These are phyloP conservation scores for Tolypocladium tundrense DNA, from an alignment of 2,329 filamentous ascomycete genomes.

Conservation along the genomic window DNA sequence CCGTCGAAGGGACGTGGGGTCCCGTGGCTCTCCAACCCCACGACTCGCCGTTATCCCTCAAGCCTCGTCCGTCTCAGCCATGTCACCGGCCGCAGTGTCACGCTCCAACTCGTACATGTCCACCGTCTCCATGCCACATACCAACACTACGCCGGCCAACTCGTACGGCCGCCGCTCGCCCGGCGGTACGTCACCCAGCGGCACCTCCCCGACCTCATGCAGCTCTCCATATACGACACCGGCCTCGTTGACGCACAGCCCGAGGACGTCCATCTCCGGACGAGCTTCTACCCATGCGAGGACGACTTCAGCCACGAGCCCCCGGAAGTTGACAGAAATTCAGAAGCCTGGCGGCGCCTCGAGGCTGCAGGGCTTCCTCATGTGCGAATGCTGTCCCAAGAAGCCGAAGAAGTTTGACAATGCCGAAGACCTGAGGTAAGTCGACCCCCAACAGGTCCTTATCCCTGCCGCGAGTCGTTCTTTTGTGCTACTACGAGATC, in stretches of 20 bases:
- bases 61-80: constrained; percentile 30
- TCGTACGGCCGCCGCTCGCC: constrained; percentile 38
- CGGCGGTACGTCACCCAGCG: constrained; percentile 33
- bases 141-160: constrained; percentile 31
- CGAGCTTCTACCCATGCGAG: constrained; percentile 32
- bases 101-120: constrained; percentile 39
- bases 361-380: constrained; percentile 44
- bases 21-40: constrained; percentile 42
- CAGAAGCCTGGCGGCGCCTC: constrained; percentile 31
- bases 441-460: background rate
- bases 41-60: constrained; percentile 37
- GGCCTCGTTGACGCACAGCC: constrained; percentile 38
- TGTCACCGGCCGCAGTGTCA: constrained; percentile 27
- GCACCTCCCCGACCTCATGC: constrained; percentile 38
- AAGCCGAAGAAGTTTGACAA: constrained; percentile 94
- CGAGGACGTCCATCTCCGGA: constrained; percentile 32
- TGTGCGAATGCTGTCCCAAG: constrained; percentile 94
- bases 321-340: constrained; percentile 41
- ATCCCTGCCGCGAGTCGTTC: background rate
- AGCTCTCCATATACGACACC: constrained; percentile 40
- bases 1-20: constrained; percentile 36
- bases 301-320: constrained; percentile 36
- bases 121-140: constrained; percentile 29
- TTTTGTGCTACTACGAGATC: background rate
- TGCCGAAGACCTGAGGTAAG: constrained; percentile 73